Evolutionary conservation across 1,284 basidiomycete species (phyloP), one percentile per base, ranked within the genome.

Genomic region (Phellinidium pouzarii): DNA sequence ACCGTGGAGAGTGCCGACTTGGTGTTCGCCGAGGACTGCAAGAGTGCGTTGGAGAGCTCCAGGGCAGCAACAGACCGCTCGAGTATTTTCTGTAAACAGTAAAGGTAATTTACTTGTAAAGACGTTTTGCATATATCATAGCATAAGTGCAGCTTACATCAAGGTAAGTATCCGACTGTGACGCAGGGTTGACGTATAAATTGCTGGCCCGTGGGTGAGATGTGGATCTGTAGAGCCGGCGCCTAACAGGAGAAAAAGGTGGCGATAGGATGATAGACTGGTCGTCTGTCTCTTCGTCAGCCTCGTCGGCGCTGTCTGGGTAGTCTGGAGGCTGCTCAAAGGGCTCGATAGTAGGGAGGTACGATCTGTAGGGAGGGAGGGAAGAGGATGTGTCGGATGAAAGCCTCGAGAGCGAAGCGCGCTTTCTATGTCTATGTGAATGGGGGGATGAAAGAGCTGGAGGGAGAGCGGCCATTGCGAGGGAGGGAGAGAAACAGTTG

Each of bases 11-110:
- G 70, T 50, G 74, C 78, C 22, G 78, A 72, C 57, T 84, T 78
- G 0, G 86, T 83, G 29, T 80, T 77, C 61, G 88, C 82, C 27
- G 84, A 84, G 5, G 79, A 80, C 60, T 85, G 81, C 34, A 90
- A 71, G 17, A 91, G 71, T 3, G 79, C 75, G 57, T 91, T 91
- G 6, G 87, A 90, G 72, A 88, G 80, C 64, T 91, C 88, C 7
- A 91, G 72, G 3, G 88, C 88, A 66, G 87, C 80, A 14, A 91
- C 84, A 58, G 85, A 88, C 56, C 87, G 78, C 57, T 80, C 84
- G 3, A 91, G 74, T 12, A 91, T 71, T 66, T 89, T 87, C 20
- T 90, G 44, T 78, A 81, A 20, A 72, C 68, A 57, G 74, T 71
- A 20, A 62, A 60, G n/a, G n/a, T n/a, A n/a, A n/a, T n/a, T n/a